These are phyloP conservation scores for Peronospora destructor DNA, from an alignment of 352 stramenopile species.

Conservation along the genomic window DNA sequence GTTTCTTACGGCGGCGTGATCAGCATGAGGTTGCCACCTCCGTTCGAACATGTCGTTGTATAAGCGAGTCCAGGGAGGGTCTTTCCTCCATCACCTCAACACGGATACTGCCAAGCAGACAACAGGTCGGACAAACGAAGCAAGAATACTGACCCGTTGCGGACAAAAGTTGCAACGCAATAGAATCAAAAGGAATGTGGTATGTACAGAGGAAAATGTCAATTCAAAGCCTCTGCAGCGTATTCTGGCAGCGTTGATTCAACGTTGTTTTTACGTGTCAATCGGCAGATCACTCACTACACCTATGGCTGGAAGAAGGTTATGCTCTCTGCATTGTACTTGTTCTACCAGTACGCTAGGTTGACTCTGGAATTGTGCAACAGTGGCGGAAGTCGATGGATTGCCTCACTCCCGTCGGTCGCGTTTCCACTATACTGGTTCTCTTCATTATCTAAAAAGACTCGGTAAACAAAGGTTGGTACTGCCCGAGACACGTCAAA, in stretches of 20 bases:
- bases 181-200: background rate
- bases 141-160: background rate
- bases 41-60: no score
- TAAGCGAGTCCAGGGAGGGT: no score
- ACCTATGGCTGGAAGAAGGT: background rate
- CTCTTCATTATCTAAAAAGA: conserved; percentile 7
- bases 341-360: background rate
- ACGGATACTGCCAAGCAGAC: no score
- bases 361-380: conserved; percentile 27
- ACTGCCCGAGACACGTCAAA: conserved; percentile 16
- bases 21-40: no score
- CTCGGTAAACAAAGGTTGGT: conserved; percentile 21
- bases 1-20: no score
- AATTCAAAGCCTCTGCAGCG: no score
- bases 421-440: conserved; percentile 18
- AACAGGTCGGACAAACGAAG: no score
- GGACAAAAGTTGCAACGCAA: background rate
- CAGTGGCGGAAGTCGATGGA: conserved; percentile 21
- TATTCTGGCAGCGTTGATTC: no score
- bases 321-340: conserved; percentile 17
- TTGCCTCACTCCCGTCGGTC: conserved; percentile 17
- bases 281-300: no score
- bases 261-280: no score
- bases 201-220: no score
- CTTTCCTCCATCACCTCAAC: no score